Percentiles rank a stretch among this genome's conserved stretches.
These are phyloP conservation scores for Yarrowia bubula DNA, from an alignment of 805 yeast genomes.

Conservation along the genomic window DNA sequence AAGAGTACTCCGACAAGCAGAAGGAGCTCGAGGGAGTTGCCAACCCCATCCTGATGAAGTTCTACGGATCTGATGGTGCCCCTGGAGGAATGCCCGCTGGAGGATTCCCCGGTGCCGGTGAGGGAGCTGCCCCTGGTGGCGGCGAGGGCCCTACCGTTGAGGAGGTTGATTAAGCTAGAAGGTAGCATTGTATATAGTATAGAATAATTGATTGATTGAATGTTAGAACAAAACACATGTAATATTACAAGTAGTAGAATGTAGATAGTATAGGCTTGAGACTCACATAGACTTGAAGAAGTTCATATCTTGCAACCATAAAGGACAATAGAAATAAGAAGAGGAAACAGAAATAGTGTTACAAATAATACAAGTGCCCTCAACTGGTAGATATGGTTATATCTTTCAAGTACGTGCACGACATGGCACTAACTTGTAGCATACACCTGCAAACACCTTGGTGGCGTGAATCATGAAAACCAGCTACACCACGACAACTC, in stretches of 20 bases:
- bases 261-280: neutral
- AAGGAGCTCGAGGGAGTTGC: constrained; percentile 91
- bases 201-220: neutral
- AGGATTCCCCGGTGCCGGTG: constrained; percentile 46
- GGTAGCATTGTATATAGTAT: neutral
- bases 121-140: constrained; percentile 40
- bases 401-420: too few species aligned
- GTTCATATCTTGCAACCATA: too few species aligned
- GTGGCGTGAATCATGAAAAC: too few species aligned
- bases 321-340: too few species aligned
- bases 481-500: neutral
- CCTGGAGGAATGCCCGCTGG: constrained; percentile 66
- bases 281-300: too few species aligned
- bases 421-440: too few species aligned
- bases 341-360: too few species aligned
- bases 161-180: constrained; percentile 16
- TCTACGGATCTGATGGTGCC: constrained; percentile 69
- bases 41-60: constrained; percentile 92
- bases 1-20: constrained; percentile 85
- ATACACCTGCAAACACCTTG: too few species aligned
- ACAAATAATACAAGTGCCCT: too few species aligned
- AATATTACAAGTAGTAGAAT: neutral
- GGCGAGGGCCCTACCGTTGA: constrained; percentile 31
- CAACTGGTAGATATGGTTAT: too few species aligned
- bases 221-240: neutral